Conservation (phyloP, 1,284 basidiomycete species). For the Marasmius sp. region DNA sequence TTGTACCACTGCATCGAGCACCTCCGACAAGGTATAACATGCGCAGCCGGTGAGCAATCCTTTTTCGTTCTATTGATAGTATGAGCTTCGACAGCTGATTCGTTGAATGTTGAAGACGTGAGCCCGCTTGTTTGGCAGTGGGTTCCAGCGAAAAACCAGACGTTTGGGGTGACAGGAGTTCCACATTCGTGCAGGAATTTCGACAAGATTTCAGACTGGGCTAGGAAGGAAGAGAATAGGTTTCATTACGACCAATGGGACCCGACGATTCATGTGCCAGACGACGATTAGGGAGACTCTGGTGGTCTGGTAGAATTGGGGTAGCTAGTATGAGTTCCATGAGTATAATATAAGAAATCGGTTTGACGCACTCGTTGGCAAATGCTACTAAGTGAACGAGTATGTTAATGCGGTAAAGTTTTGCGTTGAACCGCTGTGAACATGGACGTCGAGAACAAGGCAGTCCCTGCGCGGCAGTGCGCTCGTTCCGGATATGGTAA, state of each 20-base stretch:
- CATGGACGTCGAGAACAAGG: too few species aligned
- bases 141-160: background rate
- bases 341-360: too few species aligned
- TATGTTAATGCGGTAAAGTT: too few species aligned
- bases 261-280: background rate
- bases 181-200: conserved; percentile 17
- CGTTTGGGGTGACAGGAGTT: background rate
- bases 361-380: too few species aligned
- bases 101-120: background rate
- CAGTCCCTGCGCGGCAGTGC: too few species aligned
- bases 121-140: background rate
- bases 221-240: conserved; percentile 9
- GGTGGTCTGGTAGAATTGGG: too few species aligned
- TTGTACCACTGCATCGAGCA: conserved; percentile 27
- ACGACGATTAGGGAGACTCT: background rate
- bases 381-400: too few species aligned
- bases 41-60: conserved; percentile 18
- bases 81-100: background rate
- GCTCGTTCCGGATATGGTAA: too few species aligned
- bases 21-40: conserved; percentile 29
- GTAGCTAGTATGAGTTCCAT: too few species aligned
- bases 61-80: conserved; percentile 3
- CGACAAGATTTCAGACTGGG: conserved; percentile 16
- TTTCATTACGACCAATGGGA: background rate
- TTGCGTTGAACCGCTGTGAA: too few species aligned